Base-by-base conservation (phyloP, 345 rosid species). In the Raphanus raphanistrum region DNA sequence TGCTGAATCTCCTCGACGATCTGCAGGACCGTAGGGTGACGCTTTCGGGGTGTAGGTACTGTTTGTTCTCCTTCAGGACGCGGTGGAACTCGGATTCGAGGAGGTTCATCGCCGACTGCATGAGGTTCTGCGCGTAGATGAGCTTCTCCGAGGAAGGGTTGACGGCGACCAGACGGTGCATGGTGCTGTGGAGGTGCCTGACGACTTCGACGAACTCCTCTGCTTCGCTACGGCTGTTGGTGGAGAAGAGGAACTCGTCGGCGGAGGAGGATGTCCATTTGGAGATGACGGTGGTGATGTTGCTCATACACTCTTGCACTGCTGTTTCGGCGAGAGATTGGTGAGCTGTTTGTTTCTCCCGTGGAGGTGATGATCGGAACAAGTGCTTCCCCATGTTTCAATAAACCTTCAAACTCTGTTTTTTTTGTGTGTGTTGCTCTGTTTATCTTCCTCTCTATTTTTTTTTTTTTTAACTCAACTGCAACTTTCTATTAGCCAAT, bases 21-120 rank as follows among this genome's bases (percentile, higher is more conserved):
- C 79, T 73, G 68, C 57, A 78, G 2, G 97, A 88, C 11, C 87
- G 83, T 0, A 84, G 54, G 4, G 98, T 89, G 15, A 91, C 86
- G 4, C 85, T 84, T 60, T 93, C 95, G 0, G 96, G 90, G 58
- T 91, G 93, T 17, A 91, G 43, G 36, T 84, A 84, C 35, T 87
- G 88, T 1, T 90, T 80, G 36, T 90, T 88, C 76, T 60, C 82
- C 16, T 86, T 78, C 2, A 91, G 81, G 6, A 90, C 87, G 63
- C 87, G 90, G 71, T 85, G 21, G 57, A 91, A 87, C 87, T 91
- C 97, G 9, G 86, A 90, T 59, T 90, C 90, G 3, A 91, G 82
- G 45, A 90, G 79, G 82, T 85, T 90, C 90, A 90, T 90, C 63
- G 94, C 97, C 1, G 76, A 81, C 66, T 86, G 85, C 89, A 91